Evolutionary conservation across 257 asterid species (phyloP).

Genomic region (Lantana camara): DNA sequence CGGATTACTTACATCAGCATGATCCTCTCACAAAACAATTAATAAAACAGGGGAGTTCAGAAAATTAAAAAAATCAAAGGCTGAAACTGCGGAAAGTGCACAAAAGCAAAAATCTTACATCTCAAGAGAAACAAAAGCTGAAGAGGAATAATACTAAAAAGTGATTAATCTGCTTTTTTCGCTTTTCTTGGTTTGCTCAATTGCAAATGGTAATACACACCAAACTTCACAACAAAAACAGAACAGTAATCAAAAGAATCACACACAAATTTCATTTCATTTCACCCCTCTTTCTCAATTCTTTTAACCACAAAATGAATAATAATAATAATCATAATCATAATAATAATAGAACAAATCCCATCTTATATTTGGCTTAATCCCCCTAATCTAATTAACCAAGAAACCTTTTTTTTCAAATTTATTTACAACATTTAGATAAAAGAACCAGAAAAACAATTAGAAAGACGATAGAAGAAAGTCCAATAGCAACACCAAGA

Average conservation of each 20-base stretch:
- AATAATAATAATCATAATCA: no score
- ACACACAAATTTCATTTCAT: conserved; percentile 5
- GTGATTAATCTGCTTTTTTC: conserved; percentile 6
- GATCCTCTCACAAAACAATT: not conserved
- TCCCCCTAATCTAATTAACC: conserved; percentile 38
- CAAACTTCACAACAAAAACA: not conserved
- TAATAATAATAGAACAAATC: conserved; percentile 18
- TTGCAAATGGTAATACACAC: conserved; percentile 1
- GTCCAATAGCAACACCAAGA: conserved; percentile 87
- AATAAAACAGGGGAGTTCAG: conserved; percentile 14
- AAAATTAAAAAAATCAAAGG: conserved; percentile 19
- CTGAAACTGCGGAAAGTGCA: conserved; percentile 27
- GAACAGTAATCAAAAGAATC: conserved; percentile 27
- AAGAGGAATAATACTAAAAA: conserved; percentile 12
- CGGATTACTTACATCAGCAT: not conserved
- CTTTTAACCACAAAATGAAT: conserved; percentile 21
- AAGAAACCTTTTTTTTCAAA: conserved; percentile 22
- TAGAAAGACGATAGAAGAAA: conserved; percentile 79
- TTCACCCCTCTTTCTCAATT: conserved; percentile 4
- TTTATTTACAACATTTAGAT: conserved; percentile 81
- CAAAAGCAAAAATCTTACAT: conserved; percentile 24
- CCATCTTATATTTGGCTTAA: conserved; percentile 13
- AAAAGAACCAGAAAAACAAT: conserved; percentile 80
- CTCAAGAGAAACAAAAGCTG: conserved; percentile 25
- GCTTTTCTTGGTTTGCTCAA: not conserved